Conservation (phyloP, 768 basidiomycete genomes). For the Aureoboletus auriporus region DNA sequence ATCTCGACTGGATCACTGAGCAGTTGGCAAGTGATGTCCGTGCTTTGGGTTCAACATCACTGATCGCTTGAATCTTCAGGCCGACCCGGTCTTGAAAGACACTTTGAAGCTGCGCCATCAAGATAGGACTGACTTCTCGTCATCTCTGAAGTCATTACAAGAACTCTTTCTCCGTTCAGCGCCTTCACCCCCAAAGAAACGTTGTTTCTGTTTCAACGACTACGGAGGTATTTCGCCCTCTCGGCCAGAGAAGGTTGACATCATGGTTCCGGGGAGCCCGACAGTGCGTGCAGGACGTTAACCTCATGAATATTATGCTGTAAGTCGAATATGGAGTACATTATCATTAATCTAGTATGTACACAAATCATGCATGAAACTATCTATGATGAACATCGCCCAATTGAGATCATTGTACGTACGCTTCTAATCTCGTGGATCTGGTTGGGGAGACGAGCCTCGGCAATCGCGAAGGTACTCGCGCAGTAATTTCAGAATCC, state of each 20-base stretch:
- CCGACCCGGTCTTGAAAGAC: slow-evolving; percentile 14
- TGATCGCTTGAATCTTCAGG: slow-evolving; percentile 14
- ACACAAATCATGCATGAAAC: slow-evolving; percentile 3
- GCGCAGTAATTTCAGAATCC: too few species aligned
- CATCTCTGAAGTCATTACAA: slow-evolving; percentile 15
- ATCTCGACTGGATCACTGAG: slow-evolving; percentile 28
- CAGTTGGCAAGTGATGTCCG: slow-evolving; percentile 16
- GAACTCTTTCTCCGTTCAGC: slow-evolving; percentile 20
- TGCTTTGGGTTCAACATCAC: neutral
- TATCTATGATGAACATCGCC: neutral
- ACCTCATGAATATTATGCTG: slow-evolving; percentile 10
- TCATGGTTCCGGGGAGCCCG: slow-evolving; percentile 20
- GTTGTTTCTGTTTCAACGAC: slow-evolving; percentile 5
- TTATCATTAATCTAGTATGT: slow-evolving; percentile 12
- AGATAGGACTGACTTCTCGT: slow-evolving; percentile 8
- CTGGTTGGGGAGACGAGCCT: too few species aligned
- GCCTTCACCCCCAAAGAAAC: slow-evolving; percentile 3
- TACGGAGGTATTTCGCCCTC: neutral
- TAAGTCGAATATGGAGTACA: slow-evolving; percentile 8
- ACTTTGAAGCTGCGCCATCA: neutral
- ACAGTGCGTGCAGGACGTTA: slow-evolving; percentile 16
- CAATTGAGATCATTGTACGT: neutral
- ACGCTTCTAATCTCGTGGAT: too few species aligned
- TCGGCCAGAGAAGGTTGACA: slow-evolving; percentile 9
- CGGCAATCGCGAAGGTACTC: too few species aligned